Conservation (phyloP, 768 basidiomycete genomes). For the Exsudoporus frostii region DNA sequence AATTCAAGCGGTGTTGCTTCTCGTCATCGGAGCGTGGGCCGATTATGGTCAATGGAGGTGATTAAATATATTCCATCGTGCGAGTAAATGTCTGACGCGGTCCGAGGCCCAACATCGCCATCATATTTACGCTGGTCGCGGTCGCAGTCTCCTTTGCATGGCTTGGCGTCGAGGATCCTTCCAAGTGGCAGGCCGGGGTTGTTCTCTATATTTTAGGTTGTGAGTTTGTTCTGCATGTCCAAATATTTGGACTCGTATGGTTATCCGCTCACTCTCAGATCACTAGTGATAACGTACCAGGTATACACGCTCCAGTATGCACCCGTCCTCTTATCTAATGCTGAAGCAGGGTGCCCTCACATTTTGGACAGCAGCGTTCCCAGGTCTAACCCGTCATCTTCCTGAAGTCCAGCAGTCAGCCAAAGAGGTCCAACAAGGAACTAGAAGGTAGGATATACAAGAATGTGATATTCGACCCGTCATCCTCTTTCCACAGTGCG, state of each 20-base stretch:
- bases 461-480: background rate
- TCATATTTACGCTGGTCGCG: conserved; percentile 65
- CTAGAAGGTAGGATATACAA: conserved; percentile 42
- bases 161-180: conserved; percentile 67
- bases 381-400: conserved; percentile 67
- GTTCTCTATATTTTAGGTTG: conserved; percentile 62
- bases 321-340: background rate
- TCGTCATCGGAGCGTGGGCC: conserved; percentile 73
- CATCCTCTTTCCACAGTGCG: conserved; percentile 25
- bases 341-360: conserved; percentile 56
- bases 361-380: conserved; percentile 84
- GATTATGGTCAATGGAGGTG: conserved; percentile 82
- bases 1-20: conserved; percentile 63
- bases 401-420: conserved; percentile 62
- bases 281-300: conserved; percentile 69
- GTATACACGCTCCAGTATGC: conserved; percentile 24
- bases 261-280: background rate
- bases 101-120: conserved; percentile 69
- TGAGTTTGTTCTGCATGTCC: conserved; percentile 31
- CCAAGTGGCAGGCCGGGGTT: conserved; percentile 60
- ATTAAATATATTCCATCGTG: background rate
- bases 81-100: background rate
- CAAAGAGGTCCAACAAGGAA: conserved; percentile 35
- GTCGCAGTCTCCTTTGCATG: conserved; percentile 73
- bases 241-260: background rate